Conservation (phyloP, 805 yeast species). For the Cyberlindnera petersonii region DNA sequence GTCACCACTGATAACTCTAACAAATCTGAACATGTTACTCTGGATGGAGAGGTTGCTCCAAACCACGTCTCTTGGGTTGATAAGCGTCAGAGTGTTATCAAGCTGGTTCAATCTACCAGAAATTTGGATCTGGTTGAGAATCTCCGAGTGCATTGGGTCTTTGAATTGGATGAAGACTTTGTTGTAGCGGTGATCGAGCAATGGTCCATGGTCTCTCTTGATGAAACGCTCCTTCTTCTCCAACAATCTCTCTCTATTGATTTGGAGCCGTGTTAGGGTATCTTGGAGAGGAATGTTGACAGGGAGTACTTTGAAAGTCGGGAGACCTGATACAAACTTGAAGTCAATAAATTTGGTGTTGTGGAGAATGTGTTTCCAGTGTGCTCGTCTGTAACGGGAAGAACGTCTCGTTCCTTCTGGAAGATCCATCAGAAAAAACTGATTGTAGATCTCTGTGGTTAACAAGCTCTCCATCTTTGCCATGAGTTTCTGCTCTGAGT, state of each 20-base stretch:
- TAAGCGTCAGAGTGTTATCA: constrained; percentile 43
- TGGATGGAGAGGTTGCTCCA: constrained; percentile 59
- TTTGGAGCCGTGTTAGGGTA: not conserved
- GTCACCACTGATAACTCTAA: constrained; percentile 43
- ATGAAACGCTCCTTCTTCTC: constrained; percentile 16
- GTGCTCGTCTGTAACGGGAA: not conserved
- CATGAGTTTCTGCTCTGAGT: constrained; percentile 29
- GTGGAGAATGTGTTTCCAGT: constrained; percentile 3
- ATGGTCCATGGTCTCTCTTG: constrained; percentile 21
- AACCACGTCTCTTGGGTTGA: constrained; percentile 62
- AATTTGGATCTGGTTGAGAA: constrained; percentile 57
- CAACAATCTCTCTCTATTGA: constrained; percentile 4
- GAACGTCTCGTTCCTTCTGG: not conserved
- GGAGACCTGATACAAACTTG: not conserved
- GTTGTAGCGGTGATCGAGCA: constrained; percentile 29
- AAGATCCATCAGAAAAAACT: constrained; percentile 5
- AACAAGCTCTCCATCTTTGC: constrained; percentile 38
- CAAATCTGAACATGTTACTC: constrained; percentile 33
- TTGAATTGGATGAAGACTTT: constrained; percentile 63
- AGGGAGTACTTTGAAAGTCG: not conserved
- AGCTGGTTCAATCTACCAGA: constrained; percentile 40
- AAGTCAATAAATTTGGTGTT: constrained; percentile 3
- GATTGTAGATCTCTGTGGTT: constrained; percentile 31
- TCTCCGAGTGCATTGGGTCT: constrained; percentile 51
- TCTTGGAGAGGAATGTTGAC: not conserved